A percentile compares a stretch with the other conserved stretches of the same genome.
Evolutionary conservation across 345 rosid genomes (phyloP).

Genomic region (Camelina neglecta): DNA sequence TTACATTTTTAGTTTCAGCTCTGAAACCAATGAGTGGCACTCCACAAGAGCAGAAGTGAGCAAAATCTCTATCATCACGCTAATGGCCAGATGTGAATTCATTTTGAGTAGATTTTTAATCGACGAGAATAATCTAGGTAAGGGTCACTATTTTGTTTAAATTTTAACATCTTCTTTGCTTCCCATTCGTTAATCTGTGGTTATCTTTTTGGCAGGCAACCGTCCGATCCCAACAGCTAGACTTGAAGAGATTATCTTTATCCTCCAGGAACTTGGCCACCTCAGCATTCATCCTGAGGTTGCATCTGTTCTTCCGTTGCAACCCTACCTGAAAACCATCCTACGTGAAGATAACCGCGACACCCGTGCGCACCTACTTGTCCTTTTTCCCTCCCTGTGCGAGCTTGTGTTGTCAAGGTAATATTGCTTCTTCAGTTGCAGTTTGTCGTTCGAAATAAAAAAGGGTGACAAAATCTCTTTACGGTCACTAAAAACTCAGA

Average conservation of each 20-base stretch:
- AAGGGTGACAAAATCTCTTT: constrained; percentile 13
- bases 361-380: constrained; percentile 71
- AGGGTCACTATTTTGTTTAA: constrained; percentile 27
- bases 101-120: constrained; percentile 70
- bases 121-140: constrained; percentile 80
- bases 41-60: constrained; percentile 71
- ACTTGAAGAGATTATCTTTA: constrained; percentile 76
- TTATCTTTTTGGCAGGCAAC: constrained; percentile 54
- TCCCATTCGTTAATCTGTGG: neutral
- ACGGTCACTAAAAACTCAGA: neutral
- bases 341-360: constrained; percentile 46
- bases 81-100: constrained; percentile 74
- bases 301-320: constrained; percentile 70
- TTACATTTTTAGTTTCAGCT: constrained; percentile 52
- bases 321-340: constrained; percentile 58
- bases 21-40: constrained; percentile 62
- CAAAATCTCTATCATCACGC: constrained; percentile 65
- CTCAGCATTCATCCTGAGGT: constrained; percentile 70
- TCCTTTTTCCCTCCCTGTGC: constrained; percentile 82
- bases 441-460: neutral
- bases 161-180: constrained; percentile 6
- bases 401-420: constrained; percentile 91
- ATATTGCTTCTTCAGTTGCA: constrained; percentile 14
- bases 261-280: constrained; percentile 69
- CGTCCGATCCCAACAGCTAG: constrained; percentile 71